Evolutionary conservation across 257 asterid genomes (phyloP), one percentile per base, ranked within the genome.

Genomic region (Gardenia jasminoides): DNA sequence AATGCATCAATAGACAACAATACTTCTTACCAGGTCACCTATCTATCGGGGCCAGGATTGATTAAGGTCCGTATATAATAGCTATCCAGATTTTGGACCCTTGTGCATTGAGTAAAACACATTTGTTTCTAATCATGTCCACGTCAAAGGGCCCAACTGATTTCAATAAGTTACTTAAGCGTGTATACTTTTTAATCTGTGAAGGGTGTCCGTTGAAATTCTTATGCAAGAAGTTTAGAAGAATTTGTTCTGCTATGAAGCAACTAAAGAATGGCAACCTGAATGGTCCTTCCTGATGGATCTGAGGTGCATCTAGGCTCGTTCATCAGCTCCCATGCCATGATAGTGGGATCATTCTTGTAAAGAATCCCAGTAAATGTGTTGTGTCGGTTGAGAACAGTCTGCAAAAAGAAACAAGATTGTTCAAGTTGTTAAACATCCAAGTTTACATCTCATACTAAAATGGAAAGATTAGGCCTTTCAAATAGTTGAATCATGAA

Each of bases 321-420:
- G 88, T 93, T 93, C 93, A 93, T 93, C 58, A 95, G 97, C 74
- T 95, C 99, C 99, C 99, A 95, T 1, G 99, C 98, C 99, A 95
- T 95, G 70, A 95, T 95, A 80, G 97, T 93, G 12, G 98, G 97
- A 69, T 95, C 99, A 87, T 93, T 89, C 90, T 88, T 93, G 92
- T 95, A 95, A 76, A 81, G 52, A 70, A 84, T 78, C 80, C 97
- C 91, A 64, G 75, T 90, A 22, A 83, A 72, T 36, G 87, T 87
- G 83, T 95, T 95, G 70, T 78, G 73, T 80, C 99, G 89, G 80
- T 88, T 92, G 20, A 95, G 81, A 85, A 95, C 88, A 76, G 83
- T 87, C 99, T 95, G 83, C 88, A 85, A 2, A 79, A 4, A 74
- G 43, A 44, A 72, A 11, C 46, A 46, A 47, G 48, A 20, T 36